Conservation (phyloP, 2,329 filamentous ascomycete genomes). For the Alternaria dauci region DNA sequence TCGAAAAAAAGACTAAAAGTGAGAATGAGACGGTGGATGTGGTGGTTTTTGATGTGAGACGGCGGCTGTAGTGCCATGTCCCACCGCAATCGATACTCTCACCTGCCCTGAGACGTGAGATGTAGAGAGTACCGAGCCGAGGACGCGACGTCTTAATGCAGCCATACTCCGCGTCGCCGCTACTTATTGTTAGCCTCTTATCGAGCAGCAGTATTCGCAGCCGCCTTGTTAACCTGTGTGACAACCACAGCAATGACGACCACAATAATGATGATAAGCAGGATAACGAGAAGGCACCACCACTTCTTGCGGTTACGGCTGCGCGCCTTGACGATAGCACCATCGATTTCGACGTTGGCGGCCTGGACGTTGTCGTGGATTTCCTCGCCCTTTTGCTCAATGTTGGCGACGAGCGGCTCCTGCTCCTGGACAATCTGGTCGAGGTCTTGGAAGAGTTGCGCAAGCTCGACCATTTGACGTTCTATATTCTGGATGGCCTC, state of each 20-base stretch:
- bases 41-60: neutral
- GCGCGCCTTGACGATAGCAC: constrained; percentile 82
- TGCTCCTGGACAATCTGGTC: constrained; percentile 87
- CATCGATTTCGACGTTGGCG: constrained; percentile 82
- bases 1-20: constrained; percentile 13
- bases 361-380: constrained; percentile 84
- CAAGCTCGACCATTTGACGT: constrained; percentile 84
- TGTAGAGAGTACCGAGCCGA: neutral
- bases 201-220: constrained; percentile 16
- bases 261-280: constrained; percentile 50
- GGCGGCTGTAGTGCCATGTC: neutral
- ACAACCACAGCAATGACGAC: constrained; percentile 52
- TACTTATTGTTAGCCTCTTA: neutral
- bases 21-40: constrained; percentile 17
- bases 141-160: neutral
- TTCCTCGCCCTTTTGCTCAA: constrained; percentile 87
- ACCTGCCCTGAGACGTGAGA: neutral
- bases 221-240: constrained; percentile 36
- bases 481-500: constrained; percentile 92
- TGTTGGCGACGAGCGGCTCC: constrained; percentile 78
- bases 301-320: constrained; percentile 85
- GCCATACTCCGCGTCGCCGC: neutral
- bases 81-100: neutral
- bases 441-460: constrained; percentile 88
- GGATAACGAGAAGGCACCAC: constrained; percentile 82